These are phyloP conservation scores for Phaseolus lunatus DNA, from an alignment of 306 rosid species.

Conservation along the genomic window DNA sequence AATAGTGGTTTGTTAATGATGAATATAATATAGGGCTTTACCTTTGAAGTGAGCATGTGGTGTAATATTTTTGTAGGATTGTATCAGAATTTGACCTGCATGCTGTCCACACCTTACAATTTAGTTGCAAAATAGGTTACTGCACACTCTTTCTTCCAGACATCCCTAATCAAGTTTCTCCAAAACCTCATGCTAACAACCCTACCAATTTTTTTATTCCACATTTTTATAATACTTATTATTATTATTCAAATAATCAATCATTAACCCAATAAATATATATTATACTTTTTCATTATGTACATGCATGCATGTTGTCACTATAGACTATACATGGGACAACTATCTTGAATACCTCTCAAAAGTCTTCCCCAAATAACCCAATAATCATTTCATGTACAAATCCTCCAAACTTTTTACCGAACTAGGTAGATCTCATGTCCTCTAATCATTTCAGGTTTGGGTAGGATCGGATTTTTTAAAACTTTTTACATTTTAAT, in stretches of 20 bases:
- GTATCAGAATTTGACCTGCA: slow-evolving; percentile 37
- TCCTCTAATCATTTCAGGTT: background rate
- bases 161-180: slow-evolving; percentile 36
- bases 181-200: slow-evolving; percentile 45
- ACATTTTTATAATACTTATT: background rate
- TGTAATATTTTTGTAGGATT: background rate
- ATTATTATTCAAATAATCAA: background rate
- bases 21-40: too few relatives aligned
- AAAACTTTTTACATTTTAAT: too few relatives aligned
- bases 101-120: background rate
- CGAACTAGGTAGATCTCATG: slow-evolving; percentile 13
- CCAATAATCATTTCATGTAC: background rate
- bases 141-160: slow-evolving; percentile 10
- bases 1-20: too few relatives aligned
- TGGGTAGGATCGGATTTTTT: too few relatives aligned
- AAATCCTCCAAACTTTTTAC: background rate
- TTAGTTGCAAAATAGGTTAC: slow-evolving; percentile 9
- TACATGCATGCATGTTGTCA: slow-evolving; percentile 26
- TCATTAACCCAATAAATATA: background rate
- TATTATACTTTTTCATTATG: background rate
- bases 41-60: background rate
- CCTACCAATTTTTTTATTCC: slow-evolving; percentile 26
- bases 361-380: slow-evolving; percentile 26
- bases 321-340: slow-evolving; percentile 11
- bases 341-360: background rate